Evolutionary conservation across 768 basidiomycete species (phyloP).

Genomic region (Fomitopsis pulvina): DNA sequence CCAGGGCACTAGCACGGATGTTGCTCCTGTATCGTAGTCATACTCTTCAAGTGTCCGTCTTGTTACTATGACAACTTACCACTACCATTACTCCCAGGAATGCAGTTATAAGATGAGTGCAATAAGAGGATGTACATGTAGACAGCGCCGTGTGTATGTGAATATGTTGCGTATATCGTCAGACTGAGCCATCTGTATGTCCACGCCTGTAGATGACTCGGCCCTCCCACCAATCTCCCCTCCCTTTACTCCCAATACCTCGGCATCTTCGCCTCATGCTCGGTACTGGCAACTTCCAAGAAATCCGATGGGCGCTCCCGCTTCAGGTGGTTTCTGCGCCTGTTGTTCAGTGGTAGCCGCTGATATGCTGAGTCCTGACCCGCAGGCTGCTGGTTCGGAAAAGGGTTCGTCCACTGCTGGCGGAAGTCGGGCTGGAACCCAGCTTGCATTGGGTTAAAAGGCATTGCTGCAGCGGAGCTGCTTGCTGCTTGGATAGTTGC

Average conservation of each 20-base stretch:
- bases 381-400: constrained; percentile 56
- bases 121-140: constrained; percentile 5
- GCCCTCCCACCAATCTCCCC: background rate
- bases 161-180: background rate
- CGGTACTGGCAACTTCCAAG: constrained; percentile 57
- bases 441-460: constrained; percentile 29
- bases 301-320: constrained; percentile 83
- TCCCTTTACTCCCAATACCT: constrained; percentile 67
- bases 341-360: constrained; percentile 73
- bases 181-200: background rate
- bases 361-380: constrained; percentile 84
- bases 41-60: no score
- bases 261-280: constrained; percentile 56
- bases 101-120: no score
- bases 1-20: constrained; percentile 7
- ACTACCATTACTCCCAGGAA: no score
- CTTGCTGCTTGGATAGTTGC: constrained; percentile 26
- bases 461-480: constrained; percentile 39
- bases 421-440: constrained; percentile 31
- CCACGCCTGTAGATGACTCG: background rate
- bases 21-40: constrained; percentile 4
- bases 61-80: no score
- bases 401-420: constrained; percentile 44
- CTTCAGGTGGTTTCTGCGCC: constrained; percentile 63
- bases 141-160: background rate